phyloP scores from a whole-genome alignment of 495 filamentous ascomycete species.

The Rusavskia elegans region DNA sequence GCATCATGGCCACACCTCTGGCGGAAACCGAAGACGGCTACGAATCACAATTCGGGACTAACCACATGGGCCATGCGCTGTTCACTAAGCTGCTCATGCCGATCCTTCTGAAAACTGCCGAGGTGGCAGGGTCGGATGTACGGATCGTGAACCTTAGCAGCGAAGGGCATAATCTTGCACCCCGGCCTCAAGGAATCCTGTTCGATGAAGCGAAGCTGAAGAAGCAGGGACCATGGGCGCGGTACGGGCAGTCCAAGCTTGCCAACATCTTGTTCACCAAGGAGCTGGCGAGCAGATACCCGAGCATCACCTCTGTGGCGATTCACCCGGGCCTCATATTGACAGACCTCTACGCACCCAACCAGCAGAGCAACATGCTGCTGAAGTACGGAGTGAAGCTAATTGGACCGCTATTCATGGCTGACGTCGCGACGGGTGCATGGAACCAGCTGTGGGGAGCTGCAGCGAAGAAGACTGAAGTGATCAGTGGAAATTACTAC shows the following conservation, averaged over 20 bases:
- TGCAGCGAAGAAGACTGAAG: conserved; percentile 18
- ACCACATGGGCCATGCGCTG: conserved; percentile 53
- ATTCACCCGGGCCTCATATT: conserved; percentile 36
- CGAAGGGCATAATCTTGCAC: conserved; percentile 21
- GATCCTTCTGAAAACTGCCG: conserved; percentile 34
- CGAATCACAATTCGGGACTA: conserved; percentile 57
- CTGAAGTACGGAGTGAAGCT: conserved; percentile 13
- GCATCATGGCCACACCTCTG: conserved; percentile 40
- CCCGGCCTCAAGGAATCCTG: conserved; percentile 18
- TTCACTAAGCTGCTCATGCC: conserved; percentile 48
- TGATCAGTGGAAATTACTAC: conserved; percentile 41
- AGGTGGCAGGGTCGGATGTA: conserved; percentile 21
- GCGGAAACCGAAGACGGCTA: conserved; percentile 42
- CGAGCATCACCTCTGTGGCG: conserved; percentile 21
- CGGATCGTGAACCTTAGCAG: conserved; percentile 32
- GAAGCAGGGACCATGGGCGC: conserved; percentile 14
- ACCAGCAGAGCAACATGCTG: conserved; percentile 14
- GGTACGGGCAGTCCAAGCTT: conserved; percentile 30
- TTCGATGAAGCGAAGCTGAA: conserved; percentile 13
- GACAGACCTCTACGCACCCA: conserved; percentile 33
- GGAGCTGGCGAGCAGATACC: conserved; percentile 25
- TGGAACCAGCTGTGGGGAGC: conserved; percentile 41
- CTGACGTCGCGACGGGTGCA: conserved; percentile 28
- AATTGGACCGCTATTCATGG: conserved; percentile 7
- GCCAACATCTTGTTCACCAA: conserved; percentile 29